Conservation (phyloP, 805 yeast genomes). For the Yarrowia porcina region DNA sequence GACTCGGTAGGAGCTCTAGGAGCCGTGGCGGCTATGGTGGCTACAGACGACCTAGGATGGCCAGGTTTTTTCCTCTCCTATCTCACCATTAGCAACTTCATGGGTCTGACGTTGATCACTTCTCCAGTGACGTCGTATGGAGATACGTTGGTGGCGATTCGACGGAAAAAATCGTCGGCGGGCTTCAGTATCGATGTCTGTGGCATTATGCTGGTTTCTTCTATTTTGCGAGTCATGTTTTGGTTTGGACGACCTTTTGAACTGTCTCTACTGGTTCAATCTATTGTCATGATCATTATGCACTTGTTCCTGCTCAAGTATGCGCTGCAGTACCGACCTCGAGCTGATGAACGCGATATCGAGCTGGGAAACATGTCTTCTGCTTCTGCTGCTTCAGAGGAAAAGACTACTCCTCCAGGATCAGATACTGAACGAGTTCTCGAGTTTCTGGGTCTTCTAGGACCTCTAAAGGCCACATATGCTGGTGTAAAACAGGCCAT, state of each 20-base stretch:
- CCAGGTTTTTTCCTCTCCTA: conserved; percentile 26
- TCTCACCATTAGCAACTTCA: conserved; percentile 36
- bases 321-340: conserved; percentile 45
- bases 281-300: conserved; percentile 78
- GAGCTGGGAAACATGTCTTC: not conserved
- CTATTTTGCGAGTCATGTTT: conserved; percentile 69
- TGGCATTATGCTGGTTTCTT: conserved; percentile 81
- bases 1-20: conserved; percentile 19
- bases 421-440: conserved; percentile 12
- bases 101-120: conserved; percentile 65
- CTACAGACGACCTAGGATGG: conserved; percentile 36
- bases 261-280: conserved; percentile 70
- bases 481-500: not conserved
- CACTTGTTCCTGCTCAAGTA: conserved; percentile 63
- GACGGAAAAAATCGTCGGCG: conserved; percentile 57
- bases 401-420: not conserved
- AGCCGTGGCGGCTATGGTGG: conserved; percentile 2
- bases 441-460: not conserved
- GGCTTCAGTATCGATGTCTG: conserved; percentile 93
- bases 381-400: not conserved
- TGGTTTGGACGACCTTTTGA: conserved; percentile 81
- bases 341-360: conserved; percentile 1
- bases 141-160: conserved; percentile 69
- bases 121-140: conserved; percentile 89
- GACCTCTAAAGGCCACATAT: not conserved